phyloP scores from a whole-genome alignment of 139 green algal species.

The Nannochloris sp. region DNA sequence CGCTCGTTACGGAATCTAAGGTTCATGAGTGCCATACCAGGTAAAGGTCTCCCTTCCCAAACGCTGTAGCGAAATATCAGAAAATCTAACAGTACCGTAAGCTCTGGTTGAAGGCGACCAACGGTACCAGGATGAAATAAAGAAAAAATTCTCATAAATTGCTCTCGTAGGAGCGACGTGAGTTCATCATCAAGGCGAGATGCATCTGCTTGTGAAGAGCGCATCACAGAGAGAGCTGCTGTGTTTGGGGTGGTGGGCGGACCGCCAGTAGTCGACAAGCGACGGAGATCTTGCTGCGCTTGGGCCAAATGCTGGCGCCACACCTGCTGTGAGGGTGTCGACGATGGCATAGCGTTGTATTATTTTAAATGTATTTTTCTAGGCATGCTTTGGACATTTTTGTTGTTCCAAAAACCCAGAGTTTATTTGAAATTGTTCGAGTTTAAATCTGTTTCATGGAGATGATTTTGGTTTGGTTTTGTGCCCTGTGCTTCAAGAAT shows the following conservation, averaged over 20 bases:
- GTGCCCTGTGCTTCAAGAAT: neutral
- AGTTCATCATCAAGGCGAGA: constrained; percentile 73
- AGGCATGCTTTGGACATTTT: neutral
- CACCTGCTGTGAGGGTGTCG: neutral
- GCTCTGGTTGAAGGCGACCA: constrained; percentile 40
- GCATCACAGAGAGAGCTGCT: constrained; percentile 39
- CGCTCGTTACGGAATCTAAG: constrained; percentile 70
- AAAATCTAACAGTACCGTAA: constrained; percentile 40
- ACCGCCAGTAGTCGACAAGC: neutral
- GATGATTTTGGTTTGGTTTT: neutral
- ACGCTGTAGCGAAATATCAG: constrained; percentile 63
- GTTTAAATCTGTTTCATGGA: neutral
- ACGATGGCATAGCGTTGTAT: neutral
- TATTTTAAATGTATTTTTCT: neutral
- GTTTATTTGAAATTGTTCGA: neutral
- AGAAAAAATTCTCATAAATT: constrained; percentile 62
- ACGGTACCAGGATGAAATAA: constrained; percentile 41
- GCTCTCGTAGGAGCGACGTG: constrained; percentile 64
- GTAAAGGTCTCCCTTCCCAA: constrained; percentile 53
- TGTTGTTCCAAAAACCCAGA: neutral
- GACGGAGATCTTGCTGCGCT: neutral
- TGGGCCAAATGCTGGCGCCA: neutral
- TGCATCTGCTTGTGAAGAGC: constrained; percentile 76
- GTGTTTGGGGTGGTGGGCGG: neutral
- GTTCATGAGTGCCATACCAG: constrained; percentile 83